Base-by-base conservation (phyloP, 495 filamentous ascomycete genomes). In the Penicillium fimorum region DNA sequence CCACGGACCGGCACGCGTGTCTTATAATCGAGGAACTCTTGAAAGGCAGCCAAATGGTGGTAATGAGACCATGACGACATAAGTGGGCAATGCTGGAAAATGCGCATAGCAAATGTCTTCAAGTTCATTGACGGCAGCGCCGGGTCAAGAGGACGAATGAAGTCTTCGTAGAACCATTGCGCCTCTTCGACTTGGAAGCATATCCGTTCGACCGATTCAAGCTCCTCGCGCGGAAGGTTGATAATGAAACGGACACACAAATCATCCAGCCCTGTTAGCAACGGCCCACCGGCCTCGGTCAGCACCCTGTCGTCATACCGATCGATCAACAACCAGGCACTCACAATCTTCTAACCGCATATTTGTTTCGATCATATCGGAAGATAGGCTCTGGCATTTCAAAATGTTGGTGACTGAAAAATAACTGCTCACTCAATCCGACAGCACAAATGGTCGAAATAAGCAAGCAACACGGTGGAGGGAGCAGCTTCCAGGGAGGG, bases 81-180 rank as follows among this genome's bases (percentile, higher is more conserved):
- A 30, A 96, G 80, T 32, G 94, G 94, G 61, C 92, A 96, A 67
- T 96, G 92, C 53, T 90, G 84, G 67, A 97, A 96, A 58, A 97
- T 94, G 59, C 87, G 86, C 40, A 91, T 74, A 56, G 86, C 90
- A 71, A 98, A 98, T 27, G 76, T 82, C 45, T 88, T 85, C 10
- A 97, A 82, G 35, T 85, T 85, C 71, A 97, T 84, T 2, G 88
- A 90, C 7, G 95, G 95, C 4, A 97, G 76, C 32, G 79, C 79
- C 9, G 91, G 91, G 66, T 96, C 90, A 51, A 92, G 76, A 30
- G 91, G 92, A 35, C 95, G 89, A 71, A 98, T 89, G 67, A 97
- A 98, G 73, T 98, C 94, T 74, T 97, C 95, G 84, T 97, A 98
- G 72, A 92, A 97, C 94, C 94, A 98, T 88, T 98, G 94, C 66